These are phyloP conservation scores for Artomyces pyxidatus DNA, from an alignment of 768 basidiomycete genomes.

Conservation along the genomic window DNA sequence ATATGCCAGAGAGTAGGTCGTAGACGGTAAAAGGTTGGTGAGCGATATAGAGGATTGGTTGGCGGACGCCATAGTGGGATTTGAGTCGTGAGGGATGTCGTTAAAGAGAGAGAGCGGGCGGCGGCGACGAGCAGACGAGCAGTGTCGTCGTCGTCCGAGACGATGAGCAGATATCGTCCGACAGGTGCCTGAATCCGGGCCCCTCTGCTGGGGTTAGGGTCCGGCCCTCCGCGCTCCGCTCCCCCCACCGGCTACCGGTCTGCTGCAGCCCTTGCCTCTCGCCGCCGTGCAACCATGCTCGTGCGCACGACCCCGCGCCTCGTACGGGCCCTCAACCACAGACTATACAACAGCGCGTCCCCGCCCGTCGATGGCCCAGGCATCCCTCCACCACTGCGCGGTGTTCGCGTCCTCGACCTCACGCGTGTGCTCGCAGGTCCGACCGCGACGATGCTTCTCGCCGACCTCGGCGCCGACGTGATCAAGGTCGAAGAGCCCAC, in stretches of 20 bases:
- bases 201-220: no score
- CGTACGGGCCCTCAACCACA: background rate
- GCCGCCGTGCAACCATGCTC: no score
- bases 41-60: conserved; percentile 4
- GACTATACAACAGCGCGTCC: background rate
- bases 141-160: no score
- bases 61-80: conserved; percentile 8
- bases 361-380: conserved; percentile 24
- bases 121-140: no score
- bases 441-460: conserved; percentile 88
- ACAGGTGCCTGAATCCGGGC: no score
- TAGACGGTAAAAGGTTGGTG: conserved; percentile 34
- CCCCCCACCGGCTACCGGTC: no score
- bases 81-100: no score
- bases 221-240: no score
- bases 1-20: conserved; percentile 47
- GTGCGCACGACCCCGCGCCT: no score
- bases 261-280: no score
- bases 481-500: conserved; percentile 82
- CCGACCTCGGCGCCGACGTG: conserved; percentile 87
- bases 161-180: no score
- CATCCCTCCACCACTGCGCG: conserved; percentile 72
- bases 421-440: conserved; percentile 91
- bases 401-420: conserved; percentile 79
- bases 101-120: no score